Evolutionary conservation across 805 yeast species (phyloP).

Genomic region (Candida insectorum): DNA sequence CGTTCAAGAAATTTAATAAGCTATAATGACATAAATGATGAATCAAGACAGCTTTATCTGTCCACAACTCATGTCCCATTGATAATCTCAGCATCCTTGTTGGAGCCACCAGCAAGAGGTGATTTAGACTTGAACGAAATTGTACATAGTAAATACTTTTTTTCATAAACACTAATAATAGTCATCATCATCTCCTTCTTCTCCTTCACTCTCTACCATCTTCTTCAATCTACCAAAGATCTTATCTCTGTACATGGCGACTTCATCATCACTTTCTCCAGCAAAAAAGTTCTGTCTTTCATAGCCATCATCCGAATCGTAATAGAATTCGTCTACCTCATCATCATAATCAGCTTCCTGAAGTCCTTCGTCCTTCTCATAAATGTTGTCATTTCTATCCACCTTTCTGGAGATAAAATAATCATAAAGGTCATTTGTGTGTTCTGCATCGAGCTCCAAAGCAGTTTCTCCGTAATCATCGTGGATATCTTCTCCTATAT

Average conservation of each 20-base stretch:
- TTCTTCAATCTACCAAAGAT: constrained; percentile 56
- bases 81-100: constrained; percentile 27
- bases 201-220: constrained; percentile 44
- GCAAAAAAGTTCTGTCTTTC: constrained; percentile 54
- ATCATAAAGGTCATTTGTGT: constrained; percentile 15
- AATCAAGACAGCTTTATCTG: not conserved
- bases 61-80: constrained; percentile 20
- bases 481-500: constrained; percentile 11
- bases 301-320: constrained; percentile 17
- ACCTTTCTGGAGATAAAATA: constrained; percentile 8
- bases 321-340: constrained; percentile 62
- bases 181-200: not conserved
- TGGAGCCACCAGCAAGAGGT: constrained; percentile 29
- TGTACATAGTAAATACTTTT: constrained; percentile 31
- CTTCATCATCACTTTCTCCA: constrained; percentile 53
- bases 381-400: constrained; percentile 6
- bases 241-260: constrained; percentile 61
- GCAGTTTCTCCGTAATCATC: constrained; percentile 17
- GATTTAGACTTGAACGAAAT: constrained; percentile 29
- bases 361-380: constrained; percentile 11
- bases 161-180: constrained; percentile 20
- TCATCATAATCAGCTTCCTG: constrained; percentile 33
- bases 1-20: constrained; percentile 1
- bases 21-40: constrained; percentile 3
- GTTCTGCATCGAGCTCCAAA: constrained; percentile 20